Conservation (phyloP, 441 rosid genomes). For the Euphorbia celastroides region DNA sequence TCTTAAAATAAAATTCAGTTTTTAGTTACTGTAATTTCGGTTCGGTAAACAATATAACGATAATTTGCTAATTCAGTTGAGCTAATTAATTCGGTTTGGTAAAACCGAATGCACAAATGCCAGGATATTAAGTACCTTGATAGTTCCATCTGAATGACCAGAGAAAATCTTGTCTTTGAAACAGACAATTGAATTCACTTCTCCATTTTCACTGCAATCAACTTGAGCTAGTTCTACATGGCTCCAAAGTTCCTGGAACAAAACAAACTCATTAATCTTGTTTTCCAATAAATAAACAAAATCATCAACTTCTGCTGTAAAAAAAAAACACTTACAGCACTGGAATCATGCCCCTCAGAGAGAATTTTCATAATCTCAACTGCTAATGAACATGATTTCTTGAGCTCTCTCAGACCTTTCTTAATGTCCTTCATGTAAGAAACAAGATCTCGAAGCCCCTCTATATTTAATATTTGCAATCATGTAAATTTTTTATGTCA, state of each 20-base stretch:
- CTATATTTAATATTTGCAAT: constrained; percentile 28
- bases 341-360: constrained; percentile 49
- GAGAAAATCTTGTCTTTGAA: constrained; percentile 59
- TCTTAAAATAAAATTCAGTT: too few relatives aligned
- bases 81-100: background rate
- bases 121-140: constrained; percentile 37
- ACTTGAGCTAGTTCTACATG: constrained; percentile 62
- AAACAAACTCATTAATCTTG: constrained; percentile 5
- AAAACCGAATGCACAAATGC: background rate
- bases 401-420: constrained; percentile 60
- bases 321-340: constrained; percentile 43
- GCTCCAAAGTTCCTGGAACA: constrained; percentile 56
- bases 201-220: constrained; percentile 54
- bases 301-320: background rate
- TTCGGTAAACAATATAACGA: too few relatives aligned
- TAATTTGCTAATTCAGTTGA: too few relatives aligned
- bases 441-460: constrained; percentile 45
- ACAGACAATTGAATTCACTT: constrained; percentile 46
- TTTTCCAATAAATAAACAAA: background rate
- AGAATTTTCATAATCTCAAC: constrained; percentile 53
- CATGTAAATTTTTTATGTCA: background rate
- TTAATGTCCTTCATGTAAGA: constrained; percentile 47
- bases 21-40: too few relatives aligned
- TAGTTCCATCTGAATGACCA: constrained; percentile 79
- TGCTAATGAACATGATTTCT: constrained; percentile 52